Percentiles rank a stretch among this genome's conserved stretches.
Evolutionary conservation across 2,329 filamentous ascomycete species (phyloP).

Genomic region (Cytospora paraplurivora): DNA sequence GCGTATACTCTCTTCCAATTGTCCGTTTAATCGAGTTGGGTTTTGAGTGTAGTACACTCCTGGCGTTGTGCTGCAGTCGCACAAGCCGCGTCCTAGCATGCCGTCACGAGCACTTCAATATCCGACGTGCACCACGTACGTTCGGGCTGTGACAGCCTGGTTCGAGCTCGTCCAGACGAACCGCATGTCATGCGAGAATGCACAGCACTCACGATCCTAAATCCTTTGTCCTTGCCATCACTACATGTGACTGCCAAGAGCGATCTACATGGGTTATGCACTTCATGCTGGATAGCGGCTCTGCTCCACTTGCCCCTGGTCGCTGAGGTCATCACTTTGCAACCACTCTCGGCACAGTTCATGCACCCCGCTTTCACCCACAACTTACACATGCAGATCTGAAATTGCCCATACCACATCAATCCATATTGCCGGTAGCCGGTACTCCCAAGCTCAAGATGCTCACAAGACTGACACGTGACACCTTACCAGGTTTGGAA

Average conservation of each 20-base stretch:
- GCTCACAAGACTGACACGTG: constrained; percentile 36
- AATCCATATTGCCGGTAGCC: constrained; percentile 9
- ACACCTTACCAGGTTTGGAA: constrained; percentile 78
- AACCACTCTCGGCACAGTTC: constrained; percentile 18
- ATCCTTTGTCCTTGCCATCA: constrained; percentile 1
- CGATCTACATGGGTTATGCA: neutral
- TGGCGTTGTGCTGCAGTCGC: constrained; percentile 5
- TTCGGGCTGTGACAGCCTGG: constrained; percentile 17
- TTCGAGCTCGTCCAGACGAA: constrained; percentile 2
- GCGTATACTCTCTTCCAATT: constrained; percentile 46
- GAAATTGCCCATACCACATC: constrained; percentile 5
- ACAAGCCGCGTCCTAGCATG: neutral
- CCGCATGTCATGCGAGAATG: constrained; percentile 29
- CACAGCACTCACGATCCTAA: neutral
- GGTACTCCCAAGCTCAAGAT: neutral
- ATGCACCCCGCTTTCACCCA: constrained; percentile 26
- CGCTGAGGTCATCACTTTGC: constrained; percentile 28
- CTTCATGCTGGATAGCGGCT: constrained; percentile 5
- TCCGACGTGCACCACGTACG: constrained; percentile 7
- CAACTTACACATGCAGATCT: neutral
- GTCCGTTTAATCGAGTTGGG: constrained; percentile 11
- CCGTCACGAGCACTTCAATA: constrained; percentile 30
- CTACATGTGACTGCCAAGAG: constrained; percentile 13
- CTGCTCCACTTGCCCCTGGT: constrained; percentile 18
- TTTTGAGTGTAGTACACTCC: neutral